Conservation (phyloP, 352 stramenopile genomes). For the Aphanomyces astaci region DNA sequence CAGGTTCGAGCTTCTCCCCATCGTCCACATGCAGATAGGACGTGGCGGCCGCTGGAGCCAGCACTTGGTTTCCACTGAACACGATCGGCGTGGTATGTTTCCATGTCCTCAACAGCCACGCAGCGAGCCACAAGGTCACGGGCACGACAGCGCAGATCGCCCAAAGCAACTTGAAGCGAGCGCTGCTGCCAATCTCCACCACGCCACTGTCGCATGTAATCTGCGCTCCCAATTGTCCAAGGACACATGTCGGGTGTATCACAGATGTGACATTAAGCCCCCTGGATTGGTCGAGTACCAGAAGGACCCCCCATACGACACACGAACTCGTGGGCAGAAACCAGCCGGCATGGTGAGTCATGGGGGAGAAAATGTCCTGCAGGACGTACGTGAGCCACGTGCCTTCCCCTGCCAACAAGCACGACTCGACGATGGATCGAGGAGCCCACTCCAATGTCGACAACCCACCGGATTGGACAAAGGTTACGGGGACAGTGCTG, state of each 20-base stretch:
- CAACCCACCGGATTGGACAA: not conserved
- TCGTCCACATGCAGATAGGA: not conserved
- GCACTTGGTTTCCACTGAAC: not conserved
- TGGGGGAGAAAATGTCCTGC: not conserved
- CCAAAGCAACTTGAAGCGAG: not conserved
- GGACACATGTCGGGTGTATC: not conserved
- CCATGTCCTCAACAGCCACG: not conserved
- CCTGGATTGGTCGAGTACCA: not conserved
- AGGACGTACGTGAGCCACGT: constrained; percentile 14
- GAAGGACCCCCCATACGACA: not conserved
- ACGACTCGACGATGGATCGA: not conserved
- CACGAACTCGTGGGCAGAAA: not conserved
- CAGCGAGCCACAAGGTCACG: not conserved
- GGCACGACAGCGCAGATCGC: not conserved
- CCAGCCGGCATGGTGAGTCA: not conserved
- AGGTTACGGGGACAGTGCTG: not conserved
- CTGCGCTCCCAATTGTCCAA: not conserved
- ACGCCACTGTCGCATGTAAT: not conserved
- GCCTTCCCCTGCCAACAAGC: not conserved
- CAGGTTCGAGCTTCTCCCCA: not conserved
- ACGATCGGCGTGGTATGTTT: not conserved
- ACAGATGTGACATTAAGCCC: not conserved
- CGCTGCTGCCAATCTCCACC: not conserved
- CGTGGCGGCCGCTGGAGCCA: not conserved
- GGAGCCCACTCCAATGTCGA: not conserved